phyloP scores from a whole-genome alignment of 75 land plant species.

The Pinus albicaulis region DNA sequence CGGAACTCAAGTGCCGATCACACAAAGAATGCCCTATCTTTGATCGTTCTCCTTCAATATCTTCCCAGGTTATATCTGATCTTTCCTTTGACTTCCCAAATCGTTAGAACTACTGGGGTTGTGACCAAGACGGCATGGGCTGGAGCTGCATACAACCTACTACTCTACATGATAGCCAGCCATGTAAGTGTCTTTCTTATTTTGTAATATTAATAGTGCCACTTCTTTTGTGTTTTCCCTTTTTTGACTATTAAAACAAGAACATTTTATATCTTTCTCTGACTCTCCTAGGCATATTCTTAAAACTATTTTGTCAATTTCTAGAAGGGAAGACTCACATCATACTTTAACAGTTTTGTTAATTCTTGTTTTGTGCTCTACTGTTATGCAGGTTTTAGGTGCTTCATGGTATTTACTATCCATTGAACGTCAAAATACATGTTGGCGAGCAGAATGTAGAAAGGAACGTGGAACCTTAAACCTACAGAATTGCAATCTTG shows the following conservation, averaged over 20 bases:
- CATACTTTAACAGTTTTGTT: neutral
- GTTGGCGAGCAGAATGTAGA: conserved; percentile 61
- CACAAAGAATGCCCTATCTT: conserved; percentile 55
- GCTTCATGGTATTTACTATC: conserved; percentile 76
- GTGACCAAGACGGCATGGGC: conserved; percentile 87
- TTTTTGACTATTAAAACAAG: neutral
- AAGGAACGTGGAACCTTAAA: conserved; percentile 10
- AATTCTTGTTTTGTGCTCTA: neutral
- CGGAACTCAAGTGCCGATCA: conserved; percentile 42
- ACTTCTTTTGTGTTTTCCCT: neutral
- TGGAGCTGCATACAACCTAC: conserved; percentile 82
- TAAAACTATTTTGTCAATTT: no score
- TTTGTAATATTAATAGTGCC: no score
- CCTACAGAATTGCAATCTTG: conserved; percentile 3
- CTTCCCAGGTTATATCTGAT: conserved; percentile 66
- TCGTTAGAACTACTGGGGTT: conserved; percentile 67
- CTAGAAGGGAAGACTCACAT: neutral
- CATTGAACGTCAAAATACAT: conserved; percentile 55
- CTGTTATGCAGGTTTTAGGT: conserved; percentile 54
- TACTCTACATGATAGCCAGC: conserved; percentile 77
- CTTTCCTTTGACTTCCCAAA: conserved; percentile 62
- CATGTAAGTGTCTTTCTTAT: conserved; percentile 51
- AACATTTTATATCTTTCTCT: neutral
- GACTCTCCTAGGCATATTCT: neutral
- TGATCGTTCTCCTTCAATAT: conserved; percentile 72